These are phyloP conservation scores for Vaccinium corymbosum DNA, from an alignment of 148 eudicot species.

Conservation along the genomic window DNA sequence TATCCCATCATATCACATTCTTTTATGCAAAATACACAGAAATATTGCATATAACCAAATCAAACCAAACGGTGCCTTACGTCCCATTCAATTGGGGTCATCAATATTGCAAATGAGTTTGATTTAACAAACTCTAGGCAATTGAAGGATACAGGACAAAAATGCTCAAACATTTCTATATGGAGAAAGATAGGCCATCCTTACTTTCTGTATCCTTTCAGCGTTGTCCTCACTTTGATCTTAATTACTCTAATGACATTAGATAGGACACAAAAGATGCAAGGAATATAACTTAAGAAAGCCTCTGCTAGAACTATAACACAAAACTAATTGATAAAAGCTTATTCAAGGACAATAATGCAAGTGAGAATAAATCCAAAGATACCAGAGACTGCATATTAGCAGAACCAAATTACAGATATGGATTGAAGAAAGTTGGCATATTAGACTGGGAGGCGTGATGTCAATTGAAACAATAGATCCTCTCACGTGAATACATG, in stretches of 20 bases:
- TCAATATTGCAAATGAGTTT: too few relatives aligned
- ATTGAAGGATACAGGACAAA: not conserved
- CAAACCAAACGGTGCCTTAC: too few relatives aligned
- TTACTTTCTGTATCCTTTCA: not conserved
- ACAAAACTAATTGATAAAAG: not conserved
- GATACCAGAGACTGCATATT: too few relatives aligned
- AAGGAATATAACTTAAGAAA: not conserved
- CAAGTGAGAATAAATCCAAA: not conserved
- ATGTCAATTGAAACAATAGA: not conserved
- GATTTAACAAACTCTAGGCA: not conserved
- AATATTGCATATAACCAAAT: too few relatives aligned
- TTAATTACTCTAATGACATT: not conserved
- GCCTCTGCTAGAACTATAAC: not conserved
- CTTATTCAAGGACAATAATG: not conserved
- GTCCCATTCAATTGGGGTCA: too few relatives aligned
- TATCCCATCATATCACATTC: too few relatives aligned
- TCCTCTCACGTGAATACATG: not conserved
- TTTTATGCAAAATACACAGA: too few relatives aligned
- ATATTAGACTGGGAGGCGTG: not conserved
- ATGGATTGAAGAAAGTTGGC: not conserved
- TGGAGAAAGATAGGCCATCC: not conserved
- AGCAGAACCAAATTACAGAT: not conserved
- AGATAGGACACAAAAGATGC: not conserved
- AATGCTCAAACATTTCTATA: not conserved
- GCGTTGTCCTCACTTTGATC: not conserved